Evolutionary conservation across 1,139 yeast genomes (phyloP).

Genomic region (Nakaseomyces glabratus): DNA sequence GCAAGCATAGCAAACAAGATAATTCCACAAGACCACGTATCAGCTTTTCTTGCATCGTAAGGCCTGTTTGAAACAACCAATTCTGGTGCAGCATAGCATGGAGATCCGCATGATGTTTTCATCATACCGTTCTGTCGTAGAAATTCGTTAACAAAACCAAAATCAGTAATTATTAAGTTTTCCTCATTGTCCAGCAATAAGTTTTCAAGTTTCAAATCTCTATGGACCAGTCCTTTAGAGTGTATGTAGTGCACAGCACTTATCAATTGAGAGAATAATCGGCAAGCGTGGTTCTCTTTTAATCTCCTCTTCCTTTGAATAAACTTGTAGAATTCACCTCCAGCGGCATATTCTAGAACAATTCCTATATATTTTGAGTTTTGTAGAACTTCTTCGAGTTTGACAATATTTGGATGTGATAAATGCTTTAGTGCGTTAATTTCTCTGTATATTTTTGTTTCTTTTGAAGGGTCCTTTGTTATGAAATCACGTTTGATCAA

Average conservation of each 20-base stretch:
- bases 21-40: conserved; percentile 95
- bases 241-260: conserved; percentile 89
- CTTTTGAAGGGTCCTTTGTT: conserved; percentile 72
- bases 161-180: conserved; percentile 64
- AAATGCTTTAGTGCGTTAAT: conserved; percentile 80
- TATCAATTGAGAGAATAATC: conserved; percentile 84
- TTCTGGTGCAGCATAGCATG: conserved; percentile 98
- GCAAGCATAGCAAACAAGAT: conserved; percentile 96
- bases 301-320: conserved; percentile 77
- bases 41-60: conserved; percentile 88
- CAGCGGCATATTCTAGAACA: conserved; percentile 91
- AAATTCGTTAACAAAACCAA: conserved; percentile 88
- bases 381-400: conserved; percentile 85
- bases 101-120: conserved; percentile 97
- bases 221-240: conserved; percentile 55
- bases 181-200: conserved; percentile 59
- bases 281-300: conserved; percentile 78
- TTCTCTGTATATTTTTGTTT: conserved; percentile 84
- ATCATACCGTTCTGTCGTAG: conserved; percentile 62
- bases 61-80: conserved; percentile 77
- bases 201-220: conserved; percentile 70
- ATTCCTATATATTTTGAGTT: conserved; percentile 94
- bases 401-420: conserved; percentile 89
- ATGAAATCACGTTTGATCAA: conserved; percentile 79
- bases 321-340: conserved; percentile 93